Base-by-base conservation (phyloP, 148 eudicot genomes). In the Rhododendron ferrugineum region DNA sequence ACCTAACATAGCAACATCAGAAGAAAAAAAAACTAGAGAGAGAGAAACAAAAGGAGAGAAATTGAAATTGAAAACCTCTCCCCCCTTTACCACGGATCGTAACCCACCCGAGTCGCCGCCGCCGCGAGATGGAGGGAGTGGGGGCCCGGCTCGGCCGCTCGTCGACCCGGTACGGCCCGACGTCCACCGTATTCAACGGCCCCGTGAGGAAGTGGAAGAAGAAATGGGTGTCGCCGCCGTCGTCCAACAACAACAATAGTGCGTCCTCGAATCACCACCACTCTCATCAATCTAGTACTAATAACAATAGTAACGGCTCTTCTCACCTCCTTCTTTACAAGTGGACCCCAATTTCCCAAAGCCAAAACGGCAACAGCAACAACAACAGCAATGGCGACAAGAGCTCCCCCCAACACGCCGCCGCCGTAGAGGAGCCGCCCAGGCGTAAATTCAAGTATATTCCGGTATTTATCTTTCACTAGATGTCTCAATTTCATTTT, bases 141-240 rank as follows among this genome's bases (percentile, higher is more conserved):
- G 98, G 98, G 44, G 96, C 95, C 50, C 92, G 98, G 7, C 87
- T 92, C 44, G 98, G 98, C 78, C 90, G 98, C 64, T 94, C 98
- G 47, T 93, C 98, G 6, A 93, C 91, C 44, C 91, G 98, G 4
- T 96, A 92, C 89, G 98, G 93, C 9, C 80, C 93, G 3, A 86
- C 98, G 9, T 83, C 98, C 50, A 79, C 90, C 34, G 94, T 96
- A 0, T 94, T 96, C 85, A 96, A 86, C 56, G 98, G 98, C 1
- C 98, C 98, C 13, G 98, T 96, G 3, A 87, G 98, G 46, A 96
- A 90, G 86, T 96, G 98, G 98, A 96, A 93, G 93, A 96, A 96
- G 91, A 91, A 90, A 58, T 96, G 98, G 98, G 85, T 91, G 0
- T 26, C 92, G 37, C 92, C 98, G 4, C 50, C 87, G 23, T 0